phyloP scores from a whole-genome alignment of 345 rosid genomes.

The Boechera divaricarpa region DNA sequence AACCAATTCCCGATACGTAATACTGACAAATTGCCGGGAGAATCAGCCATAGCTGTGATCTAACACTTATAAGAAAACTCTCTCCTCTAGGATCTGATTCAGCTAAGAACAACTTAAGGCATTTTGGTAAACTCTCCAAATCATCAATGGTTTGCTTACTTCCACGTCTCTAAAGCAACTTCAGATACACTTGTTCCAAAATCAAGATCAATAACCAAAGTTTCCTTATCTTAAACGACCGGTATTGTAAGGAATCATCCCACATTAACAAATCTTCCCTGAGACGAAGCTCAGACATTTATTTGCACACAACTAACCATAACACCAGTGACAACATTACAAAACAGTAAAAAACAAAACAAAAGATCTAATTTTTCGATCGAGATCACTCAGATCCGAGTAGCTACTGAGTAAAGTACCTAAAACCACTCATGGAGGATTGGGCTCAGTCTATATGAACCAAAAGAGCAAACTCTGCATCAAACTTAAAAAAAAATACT shows the following conservation, averaged over 20 bases:
- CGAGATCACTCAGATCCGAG: too few relatives aligned
- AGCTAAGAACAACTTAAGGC: not conserved
- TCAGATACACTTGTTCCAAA: slow-evolving; percentile 1
- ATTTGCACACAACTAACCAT: not conserved
- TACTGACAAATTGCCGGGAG: not conserved
- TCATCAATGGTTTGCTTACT: not conserved
- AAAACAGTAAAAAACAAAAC: not conserved
- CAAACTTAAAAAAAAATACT: not conserved
- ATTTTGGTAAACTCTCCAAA: not conserved
- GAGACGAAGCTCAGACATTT: slow-evolving; percentile 1
- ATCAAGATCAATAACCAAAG: slow-evolving; percentile 15
- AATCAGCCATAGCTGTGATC: slow-evolving; percentile 15
- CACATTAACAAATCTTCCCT: not conserved
- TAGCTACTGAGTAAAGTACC: not conserved
- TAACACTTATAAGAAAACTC: not conserved
- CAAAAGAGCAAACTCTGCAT: slow-evolving; percentile 9
- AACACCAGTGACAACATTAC: not conserved
- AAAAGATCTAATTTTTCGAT: not conserved
- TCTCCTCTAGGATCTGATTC: slow-evolving; percentile 8
- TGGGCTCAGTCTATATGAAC: not conserved
- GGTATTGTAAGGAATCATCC: not conserved
- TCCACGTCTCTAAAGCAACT: slow-evolving; percentile 4
- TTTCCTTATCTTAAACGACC: not conserved
- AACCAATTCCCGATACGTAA: slow-evolving; percentile 11
- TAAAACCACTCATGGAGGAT: not conserved